A percentile compares a stretch with the other conserved stretches of the same genome.
Conservation (phyloP, 805 yeast species). For the Wickerhamiella brachini region DNA sequence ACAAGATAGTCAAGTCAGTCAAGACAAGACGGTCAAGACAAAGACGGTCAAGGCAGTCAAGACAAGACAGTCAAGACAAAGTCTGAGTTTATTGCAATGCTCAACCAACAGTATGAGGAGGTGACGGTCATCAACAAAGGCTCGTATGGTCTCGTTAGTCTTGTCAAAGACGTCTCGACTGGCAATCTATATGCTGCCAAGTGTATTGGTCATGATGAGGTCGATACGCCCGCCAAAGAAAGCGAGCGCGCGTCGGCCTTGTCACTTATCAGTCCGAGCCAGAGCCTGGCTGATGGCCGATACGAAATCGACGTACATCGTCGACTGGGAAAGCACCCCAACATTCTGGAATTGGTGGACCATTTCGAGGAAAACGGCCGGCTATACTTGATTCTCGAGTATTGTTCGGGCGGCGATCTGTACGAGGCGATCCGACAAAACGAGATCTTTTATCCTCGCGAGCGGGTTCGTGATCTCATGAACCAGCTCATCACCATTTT, state of each 20-base stretch:
- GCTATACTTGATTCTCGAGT: slow-evolving; percentile 70
- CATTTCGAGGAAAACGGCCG: slow-evolving; percentile 42
- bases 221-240: slow-evolving; percentile 10
- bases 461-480: slow-evolving; percentile 46
- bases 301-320: slow-evolving; percentile 62
- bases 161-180: slow-evolving; percentile 55
- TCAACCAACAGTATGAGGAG: slow-evolving; percentile 35
- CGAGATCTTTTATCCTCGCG: slow-evolving; percentile 38
- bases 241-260: background rate
- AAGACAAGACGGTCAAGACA: too few species aligned
- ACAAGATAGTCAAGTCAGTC: too few species aligned
- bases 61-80: too few species aligned
- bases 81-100: too few species aligned
- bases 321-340: slow-evolving; percentile 63
- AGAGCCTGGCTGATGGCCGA: slow-evolving; percentile 13
- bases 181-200: slow-evolving; percentile 66
- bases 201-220: slow-evolving; percentile 33
- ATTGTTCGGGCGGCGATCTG: slow-evolving; percentile 71
- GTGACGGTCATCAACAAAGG: slow-evolving; percentile 65
- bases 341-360: slow-evolving; percentile 61
- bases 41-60: too few species aligned
- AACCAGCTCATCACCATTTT: slow-evolving; percentile 72
- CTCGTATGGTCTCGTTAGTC: slow-evolving; percentile 80
- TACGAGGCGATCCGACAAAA: slow-evolving; percentile 59
- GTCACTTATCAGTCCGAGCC: background rate